phyloP scores from a whole-genome alignment of 441 rosid genomes.

The Brassica hybrid region DNA sequence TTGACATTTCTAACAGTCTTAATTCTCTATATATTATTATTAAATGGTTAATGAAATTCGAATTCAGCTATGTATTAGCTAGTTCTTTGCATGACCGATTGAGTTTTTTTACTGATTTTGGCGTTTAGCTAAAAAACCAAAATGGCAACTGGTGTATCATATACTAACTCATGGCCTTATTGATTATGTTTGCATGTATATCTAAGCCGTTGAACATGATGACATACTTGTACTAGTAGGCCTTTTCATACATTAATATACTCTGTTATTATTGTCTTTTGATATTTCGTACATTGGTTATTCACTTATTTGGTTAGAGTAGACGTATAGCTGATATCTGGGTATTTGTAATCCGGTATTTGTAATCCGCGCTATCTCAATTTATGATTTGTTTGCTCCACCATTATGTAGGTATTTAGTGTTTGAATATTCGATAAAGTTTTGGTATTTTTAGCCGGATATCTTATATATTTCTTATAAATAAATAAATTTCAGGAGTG shows the following conservation, averaged over 20 bases:
- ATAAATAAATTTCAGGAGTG: not conserved
- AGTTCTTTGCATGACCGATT: no score
- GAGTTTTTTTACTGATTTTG: not conserved
- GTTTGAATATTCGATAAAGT: not conserved
- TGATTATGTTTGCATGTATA: constrained; percentile 24
- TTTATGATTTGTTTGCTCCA: not conserved
- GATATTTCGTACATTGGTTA: not conserved
- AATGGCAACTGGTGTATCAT: not conserved
- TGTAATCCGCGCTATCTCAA: not conserved
- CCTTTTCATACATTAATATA: not conserved
- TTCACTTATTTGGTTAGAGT: no score
- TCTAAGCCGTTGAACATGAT: constrained; percentile 14
- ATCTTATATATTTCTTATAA: not conserved
- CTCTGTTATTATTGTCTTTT: constrained; percentile 4
- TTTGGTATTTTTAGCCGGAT: not conserved
- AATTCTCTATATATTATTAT: not conserved
- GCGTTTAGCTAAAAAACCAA: not conserved
- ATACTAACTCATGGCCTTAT: not conserved
- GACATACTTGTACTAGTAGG: constrained; percentile 1
- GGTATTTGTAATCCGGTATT: not conserved
- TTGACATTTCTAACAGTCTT: not conserved
- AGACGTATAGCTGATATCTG: not conserved
- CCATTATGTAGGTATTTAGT: not conserved
- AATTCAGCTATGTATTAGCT: not conserved
- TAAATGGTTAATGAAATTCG: not conserved